Percentiles rank a stretch among this genome's conserved stretches.
These are phyloP conservation scores for Capsella bursapastoris DNA, from an alignment of 345 rosid species.

Conservation along the genomic window DNA sequence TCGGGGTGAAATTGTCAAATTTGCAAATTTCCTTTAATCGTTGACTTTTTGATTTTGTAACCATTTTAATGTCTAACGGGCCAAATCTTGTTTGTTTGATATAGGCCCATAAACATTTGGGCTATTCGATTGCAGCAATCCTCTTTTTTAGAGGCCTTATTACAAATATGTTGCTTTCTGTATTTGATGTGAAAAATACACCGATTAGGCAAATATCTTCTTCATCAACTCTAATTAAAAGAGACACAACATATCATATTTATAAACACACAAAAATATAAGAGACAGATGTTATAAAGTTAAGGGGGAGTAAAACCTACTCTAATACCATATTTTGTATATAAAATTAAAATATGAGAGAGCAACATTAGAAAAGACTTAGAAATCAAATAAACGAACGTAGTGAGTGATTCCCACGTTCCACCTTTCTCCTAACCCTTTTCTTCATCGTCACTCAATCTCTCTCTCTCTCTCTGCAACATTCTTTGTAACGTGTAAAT, in stretches of 20 bases:
- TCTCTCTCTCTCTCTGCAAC: slow-evolving; percentile 30
- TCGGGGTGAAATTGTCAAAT: neutral
- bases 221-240: too few species aligned
- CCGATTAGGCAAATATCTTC: too few species aligned
- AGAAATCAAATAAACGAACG: slow-evolving; percentile 16
- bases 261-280: neutral
- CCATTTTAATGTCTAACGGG: neutral
- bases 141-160: too few species aligned
- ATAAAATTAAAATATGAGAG: neutral
- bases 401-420: slow-evolving; percentile 50
- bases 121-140: neutral
- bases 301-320: slow-evolving; percentile 28
- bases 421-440: slow-evolving; percentile 46
- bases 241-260: neutral
- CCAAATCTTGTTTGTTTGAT: neutral
- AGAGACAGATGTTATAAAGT: slow-evolving; percentile 11
- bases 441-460: slow-evolving; percentile 47
- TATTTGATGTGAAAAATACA: too few species aligned
- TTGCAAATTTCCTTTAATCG: neutral
- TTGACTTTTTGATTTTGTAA: neutral
- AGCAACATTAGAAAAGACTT: slow-evolving; percentile 8
- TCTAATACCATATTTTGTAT: neutral
- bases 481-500: slow-evolving; percentile 27
- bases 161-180: too few species aligned
- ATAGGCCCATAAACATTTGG: neutral